Conservation (phyloP, 1,139 yeast species). For the Spathaspora sp. region DNA sequence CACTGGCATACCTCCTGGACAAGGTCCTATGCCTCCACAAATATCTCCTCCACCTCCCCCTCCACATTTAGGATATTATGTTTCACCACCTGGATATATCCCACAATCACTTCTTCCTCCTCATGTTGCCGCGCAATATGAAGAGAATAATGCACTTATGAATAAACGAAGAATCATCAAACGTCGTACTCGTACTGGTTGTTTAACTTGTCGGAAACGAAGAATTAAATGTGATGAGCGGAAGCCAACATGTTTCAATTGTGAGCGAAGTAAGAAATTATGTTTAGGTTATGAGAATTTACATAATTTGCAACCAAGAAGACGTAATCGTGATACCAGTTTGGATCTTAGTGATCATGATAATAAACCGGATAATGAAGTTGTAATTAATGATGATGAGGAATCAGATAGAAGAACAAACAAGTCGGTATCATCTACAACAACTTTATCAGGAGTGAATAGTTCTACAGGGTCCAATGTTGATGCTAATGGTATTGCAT, state of each 20-base stretch:
- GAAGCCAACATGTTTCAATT: conserved; percentile 71
- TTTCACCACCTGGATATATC: conserved; percentile 3
- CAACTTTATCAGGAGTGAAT: neutral
- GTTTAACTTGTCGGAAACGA: conserved; percentile 70
- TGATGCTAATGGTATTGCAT: neutral
- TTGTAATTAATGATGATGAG: neutral
- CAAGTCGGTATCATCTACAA: neutral
- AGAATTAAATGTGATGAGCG: conserved; percentile 76
- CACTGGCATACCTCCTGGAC: conserved; percentile 1
- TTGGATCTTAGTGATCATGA: conserved; percentile 10
- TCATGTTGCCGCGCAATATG: conserved; percentile 15
- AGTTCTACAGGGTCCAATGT: neutral
- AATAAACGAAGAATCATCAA: conserved; percentile 45
- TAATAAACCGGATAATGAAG: neutral
- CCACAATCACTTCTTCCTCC: conserved; percentile 7
- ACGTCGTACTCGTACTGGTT: conserved; percentile 70
- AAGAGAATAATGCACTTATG: conserved; percentile 34
- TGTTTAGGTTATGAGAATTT: conserved; percentile 64
- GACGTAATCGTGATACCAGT: conserved; percentile 13
- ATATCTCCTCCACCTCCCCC: neutral
- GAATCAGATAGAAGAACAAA: neutral
- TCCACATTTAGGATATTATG: conserved; percentile 5
- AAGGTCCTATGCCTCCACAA: conserved; percentile 5
- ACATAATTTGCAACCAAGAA: conserved; percentile 12
- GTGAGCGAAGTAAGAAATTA: conserved; percentile 66